Evolutionary conservation across 108 stramenopile species (phyloP).

Genomic region (Schizochytrium sp.): DNA sequence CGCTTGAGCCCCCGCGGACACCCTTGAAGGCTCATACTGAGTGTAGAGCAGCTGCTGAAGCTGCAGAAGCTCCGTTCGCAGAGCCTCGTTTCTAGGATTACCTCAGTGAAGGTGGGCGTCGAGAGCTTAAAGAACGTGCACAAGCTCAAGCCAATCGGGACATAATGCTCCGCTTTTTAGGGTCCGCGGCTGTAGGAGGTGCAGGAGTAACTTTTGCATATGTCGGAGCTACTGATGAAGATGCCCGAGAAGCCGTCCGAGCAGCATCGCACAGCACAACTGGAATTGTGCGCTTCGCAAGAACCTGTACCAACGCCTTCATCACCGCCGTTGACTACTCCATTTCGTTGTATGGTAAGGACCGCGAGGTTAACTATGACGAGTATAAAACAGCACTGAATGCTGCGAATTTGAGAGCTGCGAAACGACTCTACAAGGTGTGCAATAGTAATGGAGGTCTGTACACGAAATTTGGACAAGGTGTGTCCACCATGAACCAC

Average conservation of each 20-base stretch:
- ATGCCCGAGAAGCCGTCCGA: constrained; percentile 36
- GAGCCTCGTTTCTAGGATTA: no score
- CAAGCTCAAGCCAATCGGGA: not conserved
- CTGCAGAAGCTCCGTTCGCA: no score
- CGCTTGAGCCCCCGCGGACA: no score
- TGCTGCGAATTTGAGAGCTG: constrained; percentile 38
- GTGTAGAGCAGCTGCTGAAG: no score
- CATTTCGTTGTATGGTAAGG: constrained; percentile 20
- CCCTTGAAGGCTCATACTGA: no score
- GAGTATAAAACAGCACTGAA: constrained; percentile 45
- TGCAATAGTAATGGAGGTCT: constrained; percentile 64
- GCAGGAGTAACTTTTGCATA: not conserved
- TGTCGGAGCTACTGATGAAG: constrained; percentile 3
- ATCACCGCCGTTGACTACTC: constrained; percentile 58
- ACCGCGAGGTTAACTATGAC: not conserved
- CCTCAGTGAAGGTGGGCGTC: no score
- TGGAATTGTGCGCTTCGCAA: constrained; percentile 34
- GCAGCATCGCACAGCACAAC: not conserved
- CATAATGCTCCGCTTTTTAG: not conserved
- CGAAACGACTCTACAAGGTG: constrained; percentile 58
- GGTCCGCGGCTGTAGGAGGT: not conserved
- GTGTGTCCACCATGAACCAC: constrained; percentile 58
- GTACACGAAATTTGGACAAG: constrained; percentile 62
- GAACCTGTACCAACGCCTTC: constrained; percentile 43
- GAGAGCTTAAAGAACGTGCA: no score